Conservation (phyloP, 2,329 filamentous ascomycete species). For the Diatrype stigma region DNA sequence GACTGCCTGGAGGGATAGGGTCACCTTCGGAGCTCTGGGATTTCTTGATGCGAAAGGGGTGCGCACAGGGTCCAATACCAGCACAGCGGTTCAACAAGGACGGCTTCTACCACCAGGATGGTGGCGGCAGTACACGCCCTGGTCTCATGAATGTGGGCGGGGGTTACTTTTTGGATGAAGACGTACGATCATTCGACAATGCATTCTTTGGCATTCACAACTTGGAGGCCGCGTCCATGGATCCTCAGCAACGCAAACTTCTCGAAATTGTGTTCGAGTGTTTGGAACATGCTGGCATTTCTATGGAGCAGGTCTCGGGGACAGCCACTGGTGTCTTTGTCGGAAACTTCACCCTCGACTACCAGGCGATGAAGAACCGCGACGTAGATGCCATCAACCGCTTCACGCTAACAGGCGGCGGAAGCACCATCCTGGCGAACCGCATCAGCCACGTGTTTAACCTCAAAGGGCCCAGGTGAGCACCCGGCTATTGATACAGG, state of each 20-base stretch:
- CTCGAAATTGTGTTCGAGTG: slow-evolving; percentile 33
- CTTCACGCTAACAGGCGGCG: slow-evolving; percentile 23
- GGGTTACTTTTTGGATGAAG: slow-evolving; percentile 26
- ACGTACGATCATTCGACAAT: slow-evolving; percentile 22
- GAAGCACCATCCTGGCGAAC: slow-evolving; percentile 24
- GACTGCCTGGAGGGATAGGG: slow-evolving; percentile 14
- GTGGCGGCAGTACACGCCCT: neutral
- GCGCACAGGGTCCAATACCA: slow-evolving; percentile 13
- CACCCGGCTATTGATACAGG: too few relatives aligned
- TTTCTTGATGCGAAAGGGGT: slow-evolving; percentile 11
- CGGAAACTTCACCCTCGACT: slow-evolving; percentile 22
- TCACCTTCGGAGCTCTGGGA: slow-evolving; percentile 16
- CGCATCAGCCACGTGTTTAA: slow-evolving; percentile 30
- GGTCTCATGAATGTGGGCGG: slow-evolving; percentile 11
- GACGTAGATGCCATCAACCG: slow-evolving; percentile 20
- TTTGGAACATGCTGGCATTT: slow-evolving; percentile 14
- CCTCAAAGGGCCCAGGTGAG: slow-evolving; percentile 22
- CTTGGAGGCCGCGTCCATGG: slow-evolving; percentile 24
- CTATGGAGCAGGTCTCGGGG: slow-evolving; percentile 7
- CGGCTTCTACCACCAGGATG: slow-evolving; percentile 15
- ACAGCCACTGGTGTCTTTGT: slow-evolving; percentile 18
- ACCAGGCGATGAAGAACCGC: slow-evolving; percentile 7
- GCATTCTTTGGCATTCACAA: slow-evolving; percentile 27
- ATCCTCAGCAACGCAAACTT: slow-evolving; percentile 28
- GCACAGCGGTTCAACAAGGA: slow-evolving; percentile 13